Evolutionary conservation across 129 eudicot species (phyloP), one percentile per base, ranked within the genome.

Genomic region (Apium graveolens): DNA sequence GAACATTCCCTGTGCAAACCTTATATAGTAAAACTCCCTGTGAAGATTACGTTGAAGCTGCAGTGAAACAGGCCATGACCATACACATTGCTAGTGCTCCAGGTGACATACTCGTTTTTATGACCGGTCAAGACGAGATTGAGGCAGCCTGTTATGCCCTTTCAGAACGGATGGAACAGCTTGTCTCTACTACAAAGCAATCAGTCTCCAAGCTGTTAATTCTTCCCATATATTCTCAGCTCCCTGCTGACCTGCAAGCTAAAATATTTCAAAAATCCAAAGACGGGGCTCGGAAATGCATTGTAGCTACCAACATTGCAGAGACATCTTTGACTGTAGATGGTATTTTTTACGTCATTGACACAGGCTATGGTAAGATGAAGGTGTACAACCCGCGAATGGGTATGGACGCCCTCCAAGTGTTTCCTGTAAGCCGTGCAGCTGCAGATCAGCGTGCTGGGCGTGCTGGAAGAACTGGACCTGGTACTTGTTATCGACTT

Each of bases 361-460:
- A 87, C n/a, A 90, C 95, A 0, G 91, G 95, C 35, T 87, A 87
- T 16, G 85, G 91, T 29, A 90, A 90, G 79, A 87, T 90, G 88
- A 90, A n/a, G n/a, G n/a, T n/a, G 83, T 87, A 87, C 65, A 90
- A 90, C 76, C 90, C 90, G 0, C 78, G 90, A 2, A 87, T 83
- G 91, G 94, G 94, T 80, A 90, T 87, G 91, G 88, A 83, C 62
- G 87, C 94, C 37, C 86, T 85, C 7, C 88, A 87, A 80, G 90
- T 87, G 42, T 87, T 87, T 68, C 90, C 88, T 1, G 87, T 90
- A 10, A 90, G 91, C 35, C 88, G 85, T 31, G 89, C 94, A 32
- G 91, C 94, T 12, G 94, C 94, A 73, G 91, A 85, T 72, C 94
- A 90, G 80, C 88, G 91, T 21, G 90, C 91, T 3, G 94, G 94